Percentiles rank a stretch among this genome's conserved stretches.
Evolutionary conservation across 164 flowering plant species (phyloP).

Genomic region (Chimonanthus salicifolius): DNA sequence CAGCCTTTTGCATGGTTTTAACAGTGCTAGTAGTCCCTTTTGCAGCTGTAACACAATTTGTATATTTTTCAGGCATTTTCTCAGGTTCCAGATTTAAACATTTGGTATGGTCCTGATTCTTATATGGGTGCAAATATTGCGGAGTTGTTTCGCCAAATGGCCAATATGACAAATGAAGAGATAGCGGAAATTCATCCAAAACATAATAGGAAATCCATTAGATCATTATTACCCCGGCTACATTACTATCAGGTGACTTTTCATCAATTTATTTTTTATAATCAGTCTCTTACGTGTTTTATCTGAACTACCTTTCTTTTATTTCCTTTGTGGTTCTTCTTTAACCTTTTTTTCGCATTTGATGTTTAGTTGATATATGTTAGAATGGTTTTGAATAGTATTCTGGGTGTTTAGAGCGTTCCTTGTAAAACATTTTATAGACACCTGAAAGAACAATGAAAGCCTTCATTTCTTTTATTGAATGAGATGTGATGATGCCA

Average conservation of each 20-base stretch:
- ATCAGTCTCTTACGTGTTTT: background rate
- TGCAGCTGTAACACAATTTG: background rate
- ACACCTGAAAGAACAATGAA: background rate
- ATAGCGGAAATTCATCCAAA: conserved; percentile 72
- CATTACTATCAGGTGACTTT: conserved; percentile 76
- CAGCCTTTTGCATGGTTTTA: background rate
- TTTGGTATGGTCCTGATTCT: conserved; percentile 95
- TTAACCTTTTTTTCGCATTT: background rate
- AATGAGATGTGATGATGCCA: background rate
- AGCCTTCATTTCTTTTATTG: background rate
- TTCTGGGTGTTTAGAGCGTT: background rate
- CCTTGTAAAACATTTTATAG: background rate
- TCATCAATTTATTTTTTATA: background rate
- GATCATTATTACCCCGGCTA: conserved; percentile 66
- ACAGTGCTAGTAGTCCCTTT: background rate
- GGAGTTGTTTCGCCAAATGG: conserved; percentile 81
- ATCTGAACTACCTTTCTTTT: background rate
- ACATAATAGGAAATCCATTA: conserved; percentile 65
- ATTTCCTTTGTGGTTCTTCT: background rate
- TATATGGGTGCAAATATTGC: conserved; percentile 97
- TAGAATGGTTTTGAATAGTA: too few species aligned
- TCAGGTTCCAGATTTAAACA: conserved; percentile 64
- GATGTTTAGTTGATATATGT: background rate
- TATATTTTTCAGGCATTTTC: conserved; percentile 68
- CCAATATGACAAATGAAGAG: conserved; percentile 85